Percentiles rank a stretch among this genome's conserved stretches.
Evolutionary conservation across 345 rosid genomes (phyloP).

Genomic region (Isatis tinctoria): DNA sequence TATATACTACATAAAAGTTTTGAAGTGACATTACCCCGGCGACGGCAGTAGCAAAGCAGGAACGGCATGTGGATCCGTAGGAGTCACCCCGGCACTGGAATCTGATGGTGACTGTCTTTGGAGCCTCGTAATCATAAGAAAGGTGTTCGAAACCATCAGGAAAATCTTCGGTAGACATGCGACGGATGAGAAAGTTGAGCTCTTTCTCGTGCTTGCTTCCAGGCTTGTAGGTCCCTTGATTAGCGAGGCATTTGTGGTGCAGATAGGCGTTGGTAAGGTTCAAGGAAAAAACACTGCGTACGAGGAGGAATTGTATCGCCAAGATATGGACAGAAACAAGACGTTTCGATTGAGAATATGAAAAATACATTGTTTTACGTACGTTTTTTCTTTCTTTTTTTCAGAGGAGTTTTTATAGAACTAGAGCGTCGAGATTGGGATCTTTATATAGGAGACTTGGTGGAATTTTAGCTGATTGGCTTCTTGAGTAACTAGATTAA

Average conservation of each 20-base stretch:
- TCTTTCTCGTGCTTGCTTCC: slow-evolving; percentile 28
- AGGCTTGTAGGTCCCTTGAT: slow-evolving; percentile 27
- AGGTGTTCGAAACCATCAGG: too few species aligned
- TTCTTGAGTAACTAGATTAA: not conserved
- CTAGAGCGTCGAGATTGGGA: too few species aligned
- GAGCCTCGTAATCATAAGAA: not conserved
- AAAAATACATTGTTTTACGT: not conserved
- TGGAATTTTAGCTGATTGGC: not conserved
- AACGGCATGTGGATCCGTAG: not conserved
- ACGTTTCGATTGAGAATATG: not conserved
- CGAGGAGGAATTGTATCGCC: not conserved
- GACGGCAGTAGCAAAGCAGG: not conserved
- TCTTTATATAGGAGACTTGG: too few species aligned
- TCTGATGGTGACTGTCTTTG: not conserved
- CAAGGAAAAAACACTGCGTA: not conserved
- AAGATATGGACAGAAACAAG: not conserved
- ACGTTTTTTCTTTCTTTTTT: too few species aligned
- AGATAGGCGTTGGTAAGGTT: slow-evolving; percentile 18
- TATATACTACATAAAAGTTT: too few species aligned
- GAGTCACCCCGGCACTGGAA: slow-evolving; percentile 2
- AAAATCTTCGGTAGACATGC: too few species aligned
- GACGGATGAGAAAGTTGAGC: slow-evolving; percentile 1
- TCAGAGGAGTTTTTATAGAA: too few species aligned
- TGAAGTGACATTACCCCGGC: not conserved
- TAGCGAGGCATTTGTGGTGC: slow-evolving; percentile 29